phyloP scores from a whole-genome alignment of 106 monocot genomes.

The Hemerocallis citrina region DNA sequence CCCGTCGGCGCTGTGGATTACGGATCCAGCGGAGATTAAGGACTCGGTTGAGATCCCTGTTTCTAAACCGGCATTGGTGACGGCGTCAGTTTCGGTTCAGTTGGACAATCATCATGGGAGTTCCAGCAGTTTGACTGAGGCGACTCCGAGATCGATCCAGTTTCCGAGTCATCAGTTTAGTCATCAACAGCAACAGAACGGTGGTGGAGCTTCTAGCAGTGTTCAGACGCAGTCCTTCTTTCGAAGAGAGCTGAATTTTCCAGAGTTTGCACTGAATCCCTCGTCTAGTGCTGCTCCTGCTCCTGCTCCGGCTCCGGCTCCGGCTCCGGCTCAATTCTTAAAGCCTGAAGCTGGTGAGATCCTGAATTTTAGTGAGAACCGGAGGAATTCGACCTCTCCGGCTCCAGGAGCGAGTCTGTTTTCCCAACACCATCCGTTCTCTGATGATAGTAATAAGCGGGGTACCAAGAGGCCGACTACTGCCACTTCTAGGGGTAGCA shows the following conservation, averaged over 20 bases:
- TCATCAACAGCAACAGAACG: constrained; percentile 1
- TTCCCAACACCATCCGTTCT: constrained; percentile 24
- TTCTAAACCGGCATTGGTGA: background rate
- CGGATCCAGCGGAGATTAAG: constrained; percentile 65
- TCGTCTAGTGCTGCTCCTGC: background rate
- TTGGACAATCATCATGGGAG: constrained; percentile 23
- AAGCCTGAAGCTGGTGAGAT: constrained; percentile 57
- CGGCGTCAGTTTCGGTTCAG: constrained; percentile 13
- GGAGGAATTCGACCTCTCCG: constrained; percentile 20
- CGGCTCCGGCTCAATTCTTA: no score
- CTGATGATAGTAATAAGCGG: constrained; percentile 9
- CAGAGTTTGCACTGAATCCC: constrained; percentile 25
- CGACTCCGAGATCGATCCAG: constrained; percentile 36
- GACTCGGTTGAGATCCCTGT: constrained; percentile 34
- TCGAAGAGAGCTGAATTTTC: constrained; percentile 51
- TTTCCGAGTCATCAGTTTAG: constrained; percentile 9
- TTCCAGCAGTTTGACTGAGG: constrained; percentile 38
- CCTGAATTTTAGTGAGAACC: constrained; percentile 47
- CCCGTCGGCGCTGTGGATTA: constrained; percentile 57
- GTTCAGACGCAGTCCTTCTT: constrained; percentile 4
- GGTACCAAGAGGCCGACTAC: constrained; percentile 28
- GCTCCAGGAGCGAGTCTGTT: constrained; percentile 10
- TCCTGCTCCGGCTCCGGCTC: background rate
- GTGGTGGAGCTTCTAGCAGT: no score
- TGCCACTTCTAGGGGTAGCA: constrained; percentile 38